Evolutionary conservation across 495 filamentous ascomycete species (phyloP).

Genomic region (Halenospora varia): DNA sequence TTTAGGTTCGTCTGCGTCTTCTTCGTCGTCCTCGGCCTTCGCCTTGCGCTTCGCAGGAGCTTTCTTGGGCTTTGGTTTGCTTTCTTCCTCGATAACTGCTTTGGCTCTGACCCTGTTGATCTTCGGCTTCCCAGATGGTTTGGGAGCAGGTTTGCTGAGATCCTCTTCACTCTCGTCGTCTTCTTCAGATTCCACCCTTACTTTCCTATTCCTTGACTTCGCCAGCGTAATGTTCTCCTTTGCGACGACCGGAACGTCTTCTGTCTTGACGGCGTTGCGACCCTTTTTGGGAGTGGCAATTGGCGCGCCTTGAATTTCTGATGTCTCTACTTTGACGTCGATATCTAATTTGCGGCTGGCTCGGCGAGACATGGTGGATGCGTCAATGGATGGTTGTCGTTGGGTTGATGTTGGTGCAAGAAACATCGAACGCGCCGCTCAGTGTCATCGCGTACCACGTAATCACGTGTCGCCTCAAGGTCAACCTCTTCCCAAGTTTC

Average conservation of each 20-base stretch:
- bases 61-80: conserved; percentile 8
- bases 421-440: too few species aligned
- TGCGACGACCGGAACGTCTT: background rate
- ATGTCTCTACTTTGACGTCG: background rate
- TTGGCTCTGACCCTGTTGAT: conserved; percentile 15
- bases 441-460: too few species aligned
- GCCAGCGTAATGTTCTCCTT: background rate
- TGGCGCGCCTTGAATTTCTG: background rate
- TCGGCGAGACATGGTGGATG: conserved; percentile 22
- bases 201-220: background rate
- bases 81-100: conserved; percentile 1
- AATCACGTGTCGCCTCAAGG: too few species aligned
- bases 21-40: conserved; percentile 17
- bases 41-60: conserved; percentile 17
- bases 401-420: background rate
- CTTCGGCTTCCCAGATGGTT: conserved; percentile 11
- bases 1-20: conserved; percentile 13
- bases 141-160: too few species aligned
- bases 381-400: conserved; percentile 1
- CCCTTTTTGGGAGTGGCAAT: conserved; percentile 13
- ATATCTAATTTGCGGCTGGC: conserved; percentile 9
- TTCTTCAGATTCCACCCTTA: too few species aligned
- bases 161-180: conserved; percentile 5
- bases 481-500: too few species aligned
- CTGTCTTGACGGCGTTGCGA: conserved; percentile 9